A percentile compares a stretch with the other conserved stretches of the same genome.
Evolutionary conservation across 768 basidiomycete genomes (phyloP).

Genomic region (Lyophyllum shimeji): DNA sequence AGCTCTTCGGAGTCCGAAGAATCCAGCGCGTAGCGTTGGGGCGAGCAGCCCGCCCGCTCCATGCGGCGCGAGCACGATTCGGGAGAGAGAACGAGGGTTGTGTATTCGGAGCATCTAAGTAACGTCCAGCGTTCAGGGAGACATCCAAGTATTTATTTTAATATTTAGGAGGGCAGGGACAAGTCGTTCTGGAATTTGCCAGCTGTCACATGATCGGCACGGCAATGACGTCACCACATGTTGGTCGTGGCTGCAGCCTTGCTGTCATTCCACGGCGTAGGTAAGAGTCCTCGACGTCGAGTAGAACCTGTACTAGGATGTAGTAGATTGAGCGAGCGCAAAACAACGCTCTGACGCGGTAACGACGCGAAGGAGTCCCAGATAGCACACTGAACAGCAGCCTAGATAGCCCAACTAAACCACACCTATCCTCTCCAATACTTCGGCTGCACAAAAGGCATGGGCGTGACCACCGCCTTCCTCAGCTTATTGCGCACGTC

Average conservation of each 20-base stretch:
- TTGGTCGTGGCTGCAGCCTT: no score
- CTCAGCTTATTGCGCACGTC: slow-evolving; percentile 83
- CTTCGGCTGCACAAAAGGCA: slow-evolving; percentile 86
- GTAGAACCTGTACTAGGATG: no score
- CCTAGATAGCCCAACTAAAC: background rate
- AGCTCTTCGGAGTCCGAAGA: slow-evolving; percentile 3
- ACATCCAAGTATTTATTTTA: no score
- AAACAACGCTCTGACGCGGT: no score
- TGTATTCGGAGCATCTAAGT: slow-evolving; percentile 1
- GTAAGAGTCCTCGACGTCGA: no score
- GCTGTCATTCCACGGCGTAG: no score
- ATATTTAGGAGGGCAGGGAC: no score
- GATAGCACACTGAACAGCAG: no score
- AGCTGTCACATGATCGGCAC: background rate
- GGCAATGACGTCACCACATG: background rate
- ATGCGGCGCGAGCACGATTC: no score
- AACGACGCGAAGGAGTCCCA: no score
- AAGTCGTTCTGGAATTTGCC: slow-evolving; percentile 4
- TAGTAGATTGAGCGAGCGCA: no score
- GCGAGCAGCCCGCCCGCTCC: slow-evolving; percentile 8
- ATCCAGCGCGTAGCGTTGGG: slow-evolving; percentile 7
- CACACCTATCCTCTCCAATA: slow-evolving; percentile 66
- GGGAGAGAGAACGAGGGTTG: background rate
- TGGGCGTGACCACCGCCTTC: slow-evolving; percentile 68
- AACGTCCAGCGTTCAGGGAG: no score